These are phyloP conservation scores for Fistulinella cinereoalba DNA, from an alignment of 1,284 basidiomycete species.

Conservation along the genomic window DNA sequence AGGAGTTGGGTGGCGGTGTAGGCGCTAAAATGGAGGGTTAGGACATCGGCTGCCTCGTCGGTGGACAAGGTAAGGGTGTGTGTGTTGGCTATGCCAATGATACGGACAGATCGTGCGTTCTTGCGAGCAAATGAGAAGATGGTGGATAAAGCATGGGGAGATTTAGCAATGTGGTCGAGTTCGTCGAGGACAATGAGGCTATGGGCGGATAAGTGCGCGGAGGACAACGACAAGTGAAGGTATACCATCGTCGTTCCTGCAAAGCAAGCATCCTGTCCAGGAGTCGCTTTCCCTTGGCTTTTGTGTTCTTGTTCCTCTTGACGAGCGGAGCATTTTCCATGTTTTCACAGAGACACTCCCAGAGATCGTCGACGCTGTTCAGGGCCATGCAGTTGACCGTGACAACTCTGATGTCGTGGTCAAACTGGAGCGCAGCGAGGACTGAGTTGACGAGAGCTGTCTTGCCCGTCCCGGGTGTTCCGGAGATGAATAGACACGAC, in stretches of 20 bases:
- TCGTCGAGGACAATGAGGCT: slow-evolving; percentile 78
- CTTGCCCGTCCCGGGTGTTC: slow-evolving; percentile 78
- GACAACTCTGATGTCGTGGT: slow-evolving; percentile 43
- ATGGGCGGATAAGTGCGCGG: slow-evolving; percentile 1
- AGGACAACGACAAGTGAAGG: slow-evolving; percentile 7
- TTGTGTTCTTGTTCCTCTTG: slow-evolving; percentile 42
- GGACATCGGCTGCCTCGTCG: slow-evolving; percentile 38
- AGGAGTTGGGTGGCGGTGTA: slow-evolving; percentile 68
- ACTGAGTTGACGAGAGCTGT: slow-evolving; percentile 74
- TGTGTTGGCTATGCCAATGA: slow-evolving; percentile 78
- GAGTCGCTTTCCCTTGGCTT: slow-evolving; percentile 38
- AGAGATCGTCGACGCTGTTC: slow-evolving; percentile 60
- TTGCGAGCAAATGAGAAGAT: slow-evolving; percentile 63
- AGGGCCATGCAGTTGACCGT: slow-evolving; percentile 78
- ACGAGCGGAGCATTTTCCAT: slow-evolving; percentile 39
- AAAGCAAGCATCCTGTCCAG: slow-evolving; percentile 42
- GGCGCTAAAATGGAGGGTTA: slow-evolving; percentile 72
- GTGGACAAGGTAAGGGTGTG: slow-evolving; percentile 60
- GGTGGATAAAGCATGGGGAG: slow-evolving; percentile 51
- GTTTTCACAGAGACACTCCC: slow-evolving; percentile 63
- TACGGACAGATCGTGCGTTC: slow-evolving; percentile 48
- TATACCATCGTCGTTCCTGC: slow-evolving; percentile 55
- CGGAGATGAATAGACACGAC: slow-evolving; percentile 68
- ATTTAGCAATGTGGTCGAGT: slow-evolving; percentile 69
- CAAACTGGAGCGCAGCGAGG: slow-evolving; percentile 42